Conservation (phyloP, 768 basidiomycete species). For the Leccinum obscurum region DNA sequence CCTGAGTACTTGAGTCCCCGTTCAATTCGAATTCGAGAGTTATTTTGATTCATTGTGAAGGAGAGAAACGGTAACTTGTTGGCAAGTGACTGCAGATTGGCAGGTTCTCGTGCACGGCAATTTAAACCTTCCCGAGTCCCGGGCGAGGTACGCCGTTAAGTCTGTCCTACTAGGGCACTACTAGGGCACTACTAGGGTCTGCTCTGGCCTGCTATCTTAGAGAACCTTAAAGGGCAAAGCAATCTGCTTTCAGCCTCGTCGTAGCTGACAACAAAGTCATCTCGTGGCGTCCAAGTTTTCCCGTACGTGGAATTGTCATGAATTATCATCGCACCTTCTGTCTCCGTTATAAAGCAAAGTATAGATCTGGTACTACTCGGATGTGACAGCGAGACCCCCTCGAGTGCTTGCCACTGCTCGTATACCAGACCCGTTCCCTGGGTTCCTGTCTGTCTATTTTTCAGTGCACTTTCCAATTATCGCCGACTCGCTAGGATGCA, state of each 20-base stretch:
- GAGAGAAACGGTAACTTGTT: neutral
- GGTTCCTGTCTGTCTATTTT: too few relatives aligned
- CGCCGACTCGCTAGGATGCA: too few relatives aligned
- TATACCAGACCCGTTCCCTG: too few relatives aligned
- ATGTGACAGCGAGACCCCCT: neutral
- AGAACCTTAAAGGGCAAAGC: neutral
- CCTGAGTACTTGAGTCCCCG: neutral
- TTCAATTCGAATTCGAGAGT: neutral
- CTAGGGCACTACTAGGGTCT: too few relatives aligned
- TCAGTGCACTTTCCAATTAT: too few relatives aligned
- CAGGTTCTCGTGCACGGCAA: neutral
- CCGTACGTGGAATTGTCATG: neutral
- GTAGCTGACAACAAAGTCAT: too few relatives aligned
- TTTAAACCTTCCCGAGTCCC: neutral
- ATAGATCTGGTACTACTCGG: neutral
- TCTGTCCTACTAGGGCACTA: neutral
- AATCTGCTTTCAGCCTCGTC: neutral
- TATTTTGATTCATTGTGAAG: neutral
- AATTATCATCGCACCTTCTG: neutral
- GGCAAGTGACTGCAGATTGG: neutral
- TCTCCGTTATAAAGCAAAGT: neutral
- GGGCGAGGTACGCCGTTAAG: neutral
- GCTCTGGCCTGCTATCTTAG: too few relatives aligned
- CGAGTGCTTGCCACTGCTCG: neutral
- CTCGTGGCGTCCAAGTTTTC: neutral